Conservation (phyloP, 1,284 basidiomycete species). For the Ceratobasidium sp. region DNA sequence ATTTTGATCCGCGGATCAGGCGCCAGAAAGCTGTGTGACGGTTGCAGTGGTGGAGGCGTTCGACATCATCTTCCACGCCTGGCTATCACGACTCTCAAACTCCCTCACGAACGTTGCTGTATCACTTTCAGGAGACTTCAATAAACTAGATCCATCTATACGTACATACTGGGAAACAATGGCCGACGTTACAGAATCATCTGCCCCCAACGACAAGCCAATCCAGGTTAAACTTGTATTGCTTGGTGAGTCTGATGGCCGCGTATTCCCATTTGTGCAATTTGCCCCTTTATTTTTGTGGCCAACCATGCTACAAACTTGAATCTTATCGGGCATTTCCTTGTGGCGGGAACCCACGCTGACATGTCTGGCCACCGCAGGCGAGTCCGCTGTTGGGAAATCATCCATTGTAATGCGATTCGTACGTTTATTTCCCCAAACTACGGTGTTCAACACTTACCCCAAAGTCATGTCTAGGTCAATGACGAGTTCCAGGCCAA, state of each 20-base stretch:
- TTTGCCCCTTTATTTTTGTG: neutral
- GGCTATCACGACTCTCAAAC: constrained; percentile 27
- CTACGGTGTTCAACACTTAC: neutral
- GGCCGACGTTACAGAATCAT: constrained; percentile 48
- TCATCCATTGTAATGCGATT: constrained; percentile 99
- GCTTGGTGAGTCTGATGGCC: constrained; percentile 62
- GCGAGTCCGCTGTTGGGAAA: constrained; percentile 99
- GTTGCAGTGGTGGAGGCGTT: neutral
- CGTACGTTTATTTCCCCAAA: constrained; percentile 62
- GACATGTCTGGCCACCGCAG: constrained; percentile 52
- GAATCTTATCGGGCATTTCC: constrained; percentile 6
- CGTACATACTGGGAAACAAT: constrained; percentile 37
- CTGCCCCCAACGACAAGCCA: constrained; percentile 66
- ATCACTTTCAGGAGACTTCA: neutral
- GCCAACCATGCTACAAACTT: neutral
- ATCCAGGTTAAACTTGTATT: constrained; percentile 91
- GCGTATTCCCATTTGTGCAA: neutral
- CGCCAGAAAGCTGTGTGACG: constrained; percentile 22
- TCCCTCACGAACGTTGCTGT: neutral
- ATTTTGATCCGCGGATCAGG: constrained; percentile 16
- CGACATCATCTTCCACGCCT: constrained; percentile 35
- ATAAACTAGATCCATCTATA: constrained; percentile 5
- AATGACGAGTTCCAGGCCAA: constrained; percentile 95
- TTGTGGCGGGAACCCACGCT: constrained; percentile 35
- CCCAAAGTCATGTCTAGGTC: constrained; percentile 57